Conservation (phyloP, 2,329 filamentous ascomycete genomes). For the Colletotrichum endophyticum region DNA sequence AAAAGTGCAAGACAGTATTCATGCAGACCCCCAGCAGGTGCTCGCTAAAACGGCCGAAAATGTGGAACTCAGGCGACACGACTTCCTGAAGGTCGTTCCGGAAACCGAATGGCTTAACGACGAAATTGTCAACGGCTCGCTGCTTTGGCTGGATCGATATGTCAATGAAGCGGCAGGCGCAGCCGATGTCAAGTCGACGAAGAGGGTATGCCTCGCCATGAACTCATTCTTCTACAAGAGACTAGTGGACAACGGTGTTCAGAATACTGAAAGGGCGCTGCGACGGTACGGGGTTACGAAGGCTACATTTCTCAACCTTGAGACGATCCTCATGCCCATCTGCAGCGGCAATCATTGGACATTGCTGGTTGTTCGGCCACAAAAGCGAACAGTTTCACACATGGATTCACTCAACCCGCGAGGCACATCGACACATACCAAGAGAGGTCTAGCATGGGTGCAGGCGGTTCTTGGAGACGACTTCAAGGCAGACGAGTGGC, state of each 20-base stretch:
- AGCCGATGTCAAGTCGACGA: conserved; percentile 36
- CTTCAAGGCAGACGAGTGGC: conserved; percentile 67
- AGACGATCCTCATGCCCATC: conserved; percentile 74
- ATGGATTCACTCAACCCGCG: conserved; percentile 66
- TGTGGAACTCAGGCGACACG: conserved; percentile 44
- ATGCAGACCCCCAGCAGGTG: neutral
- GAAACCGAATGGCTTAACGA: conserved; percentile 75
- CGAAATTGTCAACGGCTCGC: conserved; percentile 72
- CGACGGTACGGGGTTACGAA: conserved; percentile 61
- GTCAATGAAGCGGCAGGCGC: conserved; percentile 63
- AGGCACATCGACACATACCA: conserved; percentile 45
- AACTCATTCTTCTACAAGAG: conserved; percentile 70
- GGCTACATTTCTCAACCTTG: conserved; percentile 67
- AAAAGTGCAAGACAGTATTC: neutral
- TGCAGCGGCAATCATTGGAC: conserved; percentile 74
- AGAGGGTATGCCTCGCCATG: conserved; percentile 67
- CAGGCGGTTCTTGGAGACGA: conserved; percentile 56
- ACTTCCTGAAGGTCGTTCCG: conserved; percentile 67
- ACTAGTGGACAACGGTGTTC: conserved; percentile 52
- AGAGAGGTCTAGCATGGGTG: conserved; percentile 59
- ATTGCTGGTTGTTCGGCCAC: conserved; percentile 69
- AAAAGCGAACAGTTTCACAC: conserved; percentile 66
- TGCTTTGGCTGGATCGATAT: conserved; percentile 64
- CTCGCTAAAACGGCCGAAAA: conserved; percentile 16
- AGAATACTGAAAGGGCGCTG: conserved; percentile 58